Evolutionary conservation across 805 yeast genomes (phyloP).

Genomic region (Ogataea neopini): DNA sequence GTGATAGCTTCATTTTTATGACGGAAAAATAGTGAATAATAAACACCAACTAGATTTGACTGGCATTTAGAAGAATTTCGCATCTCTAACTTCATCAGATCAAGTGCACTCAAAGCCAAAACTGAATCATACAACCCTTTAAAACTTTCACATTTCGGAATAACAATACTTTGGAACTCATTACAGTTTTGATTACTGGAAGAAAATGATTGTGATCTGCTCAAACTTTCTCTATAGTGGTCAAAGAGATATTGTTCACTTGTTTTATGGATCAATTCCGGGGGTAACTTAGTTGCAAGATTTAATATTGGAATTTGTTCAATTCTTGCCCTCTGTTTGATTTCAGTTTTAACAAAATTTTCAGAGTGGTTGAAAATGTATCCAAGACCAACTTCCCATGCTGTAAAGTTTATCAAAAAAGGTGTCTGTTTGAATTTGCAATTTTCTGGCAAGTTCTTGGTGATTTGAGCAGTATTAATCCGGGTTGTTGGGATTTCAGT

Average conservation of each 20-base stretch:
- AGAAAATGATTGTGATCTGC: slow-evolving; percentile 28
- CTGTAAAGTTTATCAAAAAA: slow-evolving; percentile 15
- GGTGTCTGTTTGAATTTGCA: neutral
- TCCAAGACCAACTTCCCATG: slow-evolving; percentile 17
- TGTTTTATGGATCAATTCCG: neutral
- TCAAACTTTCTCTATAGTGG: slow-evolving; percentile 24
- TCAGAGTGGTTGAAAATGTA: slow-evolving; percentile 8
- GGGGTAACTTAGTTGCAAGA: neutral
- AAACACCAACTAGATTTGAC: slow-evolving; percentile 6
- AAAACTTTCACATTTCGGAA: slow-evolving; percentile 29
- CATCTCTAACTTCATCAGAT: slow-evolving; percentile 22
- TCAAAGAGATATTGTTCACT: slow-evolving; percentile 22
- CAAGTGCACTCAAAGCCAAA: slow-evolving; percentile 29
- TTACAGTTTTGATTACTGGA: slow-evolving; percentile 16
- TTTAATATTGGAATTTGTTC: no score
- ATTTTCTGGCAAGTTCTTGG: neutral
- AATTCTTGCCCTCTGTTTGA: neutral
- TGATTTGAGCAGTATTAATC: neutral
- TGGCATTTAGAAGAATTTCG: slow-evolving; percentile 1
- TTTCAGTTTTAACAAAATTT: neutral
- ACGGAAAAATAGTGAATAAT: slow-evolving; percentile 15
- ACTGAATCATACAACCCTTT: slow-evolving; percentile 27
- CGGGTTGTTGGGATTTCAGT: slow-evolving; percentile 17
- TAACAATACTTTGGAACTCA: slow-evolving; percentile 28
- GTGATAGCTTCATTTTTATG: slow-evolving; percentile 35